A percentile compares a stretch with the other conserved stretches of the same genome.
Conservation (phyloP, 768 basidiomycete species). For the Goffeauzyma gilvescens region DNA sequence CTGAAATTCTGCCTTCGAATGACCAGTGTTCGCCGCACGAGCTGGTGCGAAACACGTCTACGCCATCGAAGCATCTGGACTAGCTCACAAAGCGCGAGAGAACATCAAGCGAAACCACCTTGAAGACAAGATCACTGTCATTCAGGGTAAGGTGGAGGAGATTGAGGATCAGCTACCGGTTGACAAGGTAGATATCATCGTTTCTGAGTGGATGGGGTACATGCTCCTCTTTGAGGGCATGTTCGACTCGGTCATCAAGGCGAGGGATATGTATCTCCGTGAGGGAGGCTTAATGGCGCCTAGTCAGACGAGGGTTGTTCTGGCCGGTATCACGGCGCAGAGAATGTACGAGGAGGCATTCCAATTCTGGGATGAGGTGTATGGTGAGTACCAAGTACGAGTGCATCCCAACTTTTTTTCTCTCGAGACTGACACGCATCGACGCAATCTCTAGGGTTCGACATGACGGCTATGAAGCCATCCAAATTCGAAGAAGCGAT, state of each 20-base stretch:
- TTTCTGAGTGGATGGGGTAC: constrained; percentile 87
- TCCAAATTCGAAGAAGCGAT: constrained; percentile 63
- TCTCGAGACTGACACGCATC: too few relatives aligned
- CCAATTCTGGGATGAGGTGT: constrained; percentile 75
- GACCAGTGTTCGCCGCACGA: constrained; percentile 68
- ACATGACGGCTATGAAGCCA: constrained; percentile 61
- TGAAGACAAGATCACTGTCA: constrained; percentile 57
- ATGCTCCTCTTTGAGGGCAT: constrained; percentile 74
- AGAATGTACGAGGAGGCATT: constrained; percentile 64
- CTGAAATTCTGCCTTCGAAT: neutral
- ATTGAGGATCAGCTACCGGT: constrained; percentile 53
- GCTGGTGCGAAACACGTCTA: constrained; percentile 79
- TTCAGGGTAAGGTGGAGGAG: constrained; percentile 79
- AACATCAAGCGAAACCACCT: constrained; percentile 59
- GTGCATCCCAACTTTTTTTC: neutral
- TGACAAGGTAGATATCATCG: constrained; percentile 71
- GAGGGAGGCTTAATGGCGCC: constrained; percentile 71
- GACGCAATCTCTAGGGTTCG: constrained; percentile 46
- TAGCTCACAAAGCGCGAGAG: constrained; percentile 54
- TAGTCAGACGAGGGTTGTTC: constrained; percentile 65
- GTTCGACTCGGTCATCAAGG: constrained; percentile 82
- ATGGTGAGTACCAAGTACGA: constrained; percentile 49
- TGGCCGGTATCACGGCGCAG: constrained; percentile 59
- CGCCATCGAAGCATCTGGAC: constrained; percentile 74
- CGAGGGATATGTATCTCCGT: constrained; percentile 66